Conservation (phyloP, 2,329 filamentous ascomycete genomes). For the Coniochaeta sp. region DNA sequence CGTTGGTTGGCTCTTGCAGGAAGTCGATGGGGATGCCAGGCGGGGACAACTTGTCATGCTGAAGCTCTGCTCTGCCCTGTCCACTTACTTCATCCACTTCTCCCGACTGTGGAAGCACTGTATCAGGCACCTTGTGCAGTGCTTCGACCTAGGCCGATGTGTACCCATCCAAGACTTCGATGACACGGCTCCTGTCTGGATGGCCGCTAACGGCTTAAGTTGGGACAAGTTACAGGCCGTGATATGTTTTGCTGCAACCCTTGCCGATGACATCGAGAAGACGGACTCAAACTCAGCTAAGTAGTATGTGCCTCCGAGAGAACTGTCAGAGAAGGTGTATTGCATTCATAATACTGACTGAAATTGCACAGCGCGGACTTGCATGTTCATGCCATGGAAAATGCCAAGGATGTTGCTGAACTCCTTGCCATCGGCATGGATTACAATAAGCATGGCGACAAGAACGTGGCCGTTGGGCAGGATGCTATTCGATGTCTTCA, state of each 20-base stretch:
- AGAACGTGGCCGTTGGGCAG: neutral
- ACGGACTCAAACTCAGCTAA: constrained; percentile 55
- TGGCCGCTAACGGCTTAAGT: constrained; percentile 35
- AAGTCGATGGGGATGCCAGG: constrained; percentile 36
- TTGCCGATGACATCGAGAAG: constrained; percentile 63
- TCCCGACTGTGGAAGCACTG: constrained; percentile 60
- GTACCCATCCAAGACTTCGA: constrained; percentile 41
- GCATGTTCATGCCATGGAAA: constrained; percentile 42
- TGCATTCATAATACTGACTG: neutral
- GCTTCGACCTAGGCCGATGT: constrained; percentile 40
- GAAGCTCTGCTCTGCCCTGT: constrained; percentile 71
- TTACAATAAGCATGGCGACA: neutral
- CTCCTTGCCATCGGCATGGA: constrained; percentile 28
- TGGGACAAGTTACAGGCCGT: constrained; percentile 46
- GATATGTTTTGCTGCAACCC: constrained; percentile 56
- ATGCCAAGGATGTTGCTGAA: constrained; percentile 40
- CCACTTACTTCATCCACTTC: constrained; percentile 68
- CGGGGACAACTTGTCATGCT: constrained; percentile 50
- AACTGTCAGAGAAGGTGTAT: too few species aligned
- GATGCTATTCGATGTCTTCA: neutral
- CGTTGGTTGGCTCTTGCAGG: constrained; percentile 53
- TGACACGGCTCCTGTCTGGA: constrained; percentile 11
- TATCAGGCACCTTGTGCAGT: constrained; percentile 55
- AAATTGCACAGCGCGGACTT: constrained; percentile 22
- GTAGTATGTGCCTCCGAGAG: constrained; percentile 31